These are phyloP conservation scores for Trichosporon sp. DNA, from an alignment of 1,284 basidiomycete genomes.

Conservation along the genomic window DNA sequence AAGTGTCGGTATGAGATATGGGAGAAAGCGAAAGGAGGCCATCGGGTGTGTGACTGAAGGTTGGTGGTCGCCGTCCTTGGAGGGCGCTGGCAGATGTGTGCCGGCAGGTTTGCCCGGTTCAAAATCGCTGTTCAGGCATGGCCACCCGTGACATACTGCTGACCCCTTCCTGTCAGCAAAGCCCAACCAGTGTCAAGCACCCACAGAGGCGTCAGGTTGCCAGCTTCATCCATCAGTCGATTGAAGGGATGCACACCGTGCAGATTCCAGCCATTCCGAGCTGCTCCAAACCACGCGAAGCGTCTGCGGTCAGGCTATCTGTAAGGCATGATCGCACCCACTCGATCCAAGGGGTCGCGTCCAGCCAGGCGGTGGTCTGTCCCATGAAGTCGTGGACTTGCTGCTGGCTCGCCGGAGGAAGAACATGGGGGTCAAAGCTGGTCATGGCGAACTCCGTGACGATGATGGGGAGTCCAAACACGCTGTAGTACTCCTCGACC, in stretches of 20 bases:
- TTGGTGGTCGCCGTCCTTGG: background rate
- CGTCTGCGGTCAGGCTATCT: slow-evolving; percentile 14
- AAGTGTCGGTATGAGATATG: background rate
- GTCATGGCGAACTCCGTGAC: slow-evolving; percentile 45
- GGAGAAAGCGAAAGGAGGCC: background rate
- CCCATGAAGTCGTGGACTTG: slow-evolving; percentile 47
- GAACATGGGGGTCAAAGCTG: slow-evolving; percentile 39
- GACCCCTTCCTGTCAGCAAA: slow-evolving; percentile 25
- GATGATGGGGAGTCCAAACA: slow-evolving; percentile 36
- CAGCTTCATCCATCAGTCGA: slow-evolving; percentile 32
- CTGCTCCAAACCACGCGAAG: slow-evolving; percentile 18
- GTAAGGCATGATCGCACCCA: background rate
- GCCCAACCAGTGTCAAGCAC: background rate
- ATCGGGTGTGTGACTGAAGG: background rate
- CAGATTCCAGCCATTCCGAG: slow-evolving; percentile 23
- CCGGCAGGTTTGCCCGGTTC: background rate
- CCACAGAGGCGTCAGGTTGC: slow-evolving; percentile 32
- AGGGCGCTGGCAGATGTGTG: background rate
- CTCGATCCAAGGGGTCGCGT: slow-evolving; percentile 31
- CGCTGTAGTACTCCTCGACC: slow-evolving; percentile 28
- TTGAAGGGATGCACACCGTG: slow-evolving; percentile 35
- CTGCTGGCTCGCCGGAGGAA: slow-evolving; percentile 32
- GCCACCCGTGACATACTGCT: slow-evolving; percentile 31
- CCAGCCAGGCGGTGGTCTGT: slow-evolving; percentile 33
- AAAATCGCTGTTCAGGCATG: slow-evolving; percentile 10